These are phyloP conservation scores for Botryotinia globosa DNA, from an alignment of 2,329 filamentous ascomycete genomes.

Conservation along the genomic window DNA sequence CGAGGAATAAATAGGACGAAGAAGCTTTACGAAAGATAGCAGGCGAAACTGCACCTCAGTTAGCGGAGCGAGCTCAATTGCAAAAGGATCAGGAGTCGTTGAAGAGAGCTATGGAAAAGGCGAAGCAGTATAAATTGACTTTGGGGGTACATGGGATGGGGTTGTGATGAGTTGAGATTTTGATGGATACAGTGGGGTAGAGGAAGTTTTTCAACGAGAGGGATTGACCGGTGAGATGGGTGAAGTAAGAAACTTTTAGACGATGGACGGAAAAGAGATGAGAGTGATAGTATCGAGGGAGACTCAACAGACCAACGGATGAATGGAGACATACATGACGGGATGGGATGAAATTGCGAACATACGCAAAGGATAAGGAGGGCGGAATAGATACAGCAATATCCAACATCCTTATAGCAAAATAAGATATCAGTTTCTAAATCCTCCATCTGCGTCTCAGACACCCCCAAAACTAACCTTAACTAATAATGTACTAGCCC, in stretches of 20 bases:
- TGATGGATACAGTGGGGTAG: not conserved
- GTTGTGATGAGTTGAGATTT: not conserved
- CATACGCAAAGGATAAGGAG: accelerated
- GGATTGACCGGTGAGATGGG: not conserved
- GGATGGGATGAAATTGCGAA: not conserved
- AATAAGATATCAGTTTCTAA: not conserved
- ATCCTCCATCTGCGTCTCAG: not conserved
- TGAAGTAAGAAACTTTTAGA: no score
- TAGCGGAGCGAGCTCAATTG: not conserved
- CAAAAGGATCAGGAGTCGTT: not conserved
- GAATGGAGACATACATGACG: no score
- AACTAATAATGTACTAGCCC: no score
- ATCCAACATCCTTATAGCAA: not conserved
- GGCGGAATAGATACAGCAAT: not conserved
- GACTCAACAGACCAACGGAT: no score
- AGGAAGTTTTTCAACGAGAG: accelerated
- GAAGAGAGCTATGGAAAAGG: not conserved
- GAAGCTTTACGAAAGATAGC: not conserved
- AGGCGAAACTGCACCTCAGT: not conserved
- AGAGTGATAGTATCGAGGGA: no score
- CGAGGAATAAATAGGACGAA: not conserved
- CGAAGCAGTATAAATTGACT: not conserved
- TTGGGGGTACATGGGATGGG: not conserved
- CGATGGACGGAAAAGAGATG: not conserved
- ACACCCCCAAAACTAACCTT: no score